phyloP scores from a whole-genome alignment of 2,329 filamentous ascomycete genomes.

The Fusarium sp. region DNA sequence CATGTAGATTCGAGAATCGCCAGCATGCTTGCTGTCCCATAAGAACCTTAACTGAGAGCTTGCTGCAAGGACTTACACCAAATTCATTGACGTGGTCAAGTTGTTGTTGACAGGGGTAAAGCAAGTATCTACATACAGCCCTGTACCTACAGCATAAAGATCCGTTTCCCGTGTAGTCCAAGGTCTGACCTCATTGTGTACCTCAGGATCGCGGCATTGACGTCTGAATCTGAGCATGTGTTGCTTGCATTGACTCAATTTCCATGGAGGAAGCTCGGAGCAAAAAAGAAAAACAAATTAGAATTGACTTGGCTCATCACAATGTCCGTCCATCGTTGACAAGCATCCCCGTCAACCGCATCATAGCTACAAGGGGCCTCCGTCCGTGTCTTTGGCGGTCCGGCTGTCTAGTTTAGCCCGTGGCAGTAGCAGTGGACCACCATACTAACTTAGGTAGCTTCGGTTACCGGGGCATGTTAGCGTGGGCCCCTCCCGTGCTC shows the following conservation, averaged over 20 bases:
- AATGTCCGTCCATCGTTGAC: constrained; percentile 23
- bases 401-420: constrained; percentile 3
- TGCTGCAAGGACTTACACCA: constrained; percentile 26
- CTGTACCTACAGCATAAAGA: not conserved
- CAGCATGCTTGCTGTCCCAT: not conserved
- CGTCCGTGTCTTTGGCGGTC: constrained; percentile 21
- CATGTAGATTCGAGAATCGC: not conserved
- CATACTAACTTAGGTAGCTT: constrained; percentile 10
- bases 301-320: constrained; percentile 22
- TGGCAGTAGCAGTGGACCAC: constrained; percentile 16
- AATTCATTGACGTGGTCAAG: constrained; percentile 27
- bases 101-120: constrained; percentile 22
- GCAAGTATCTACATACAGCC: not conserved
- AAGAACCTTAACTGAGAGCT: constrained; percentile 24
- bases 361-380: constrained; percentile 26
- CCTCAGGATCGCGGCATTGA: constrained; percentile 19
- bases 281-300: constrained; percentile 2
- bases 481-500: constrained; percentile 34
- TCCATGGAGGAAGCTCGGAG: not conserved
- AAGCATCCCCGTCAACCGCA: constrained; percentile 26
- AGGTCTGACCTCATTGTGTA: constrained; percentile 40
- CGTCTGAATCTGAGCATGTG: constrained; percentile 5
- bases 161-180: constrained; percentile 2
- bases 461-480: constrained; percentile 26
- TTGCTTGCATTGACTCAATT: constrained; percentile 14